These are phyloP conservation scores for Cutaneotrichosporon dermatis DNA, from an alignment of 1,284 basidiomycete genomes.

Conservation along the genomic window DNA sequence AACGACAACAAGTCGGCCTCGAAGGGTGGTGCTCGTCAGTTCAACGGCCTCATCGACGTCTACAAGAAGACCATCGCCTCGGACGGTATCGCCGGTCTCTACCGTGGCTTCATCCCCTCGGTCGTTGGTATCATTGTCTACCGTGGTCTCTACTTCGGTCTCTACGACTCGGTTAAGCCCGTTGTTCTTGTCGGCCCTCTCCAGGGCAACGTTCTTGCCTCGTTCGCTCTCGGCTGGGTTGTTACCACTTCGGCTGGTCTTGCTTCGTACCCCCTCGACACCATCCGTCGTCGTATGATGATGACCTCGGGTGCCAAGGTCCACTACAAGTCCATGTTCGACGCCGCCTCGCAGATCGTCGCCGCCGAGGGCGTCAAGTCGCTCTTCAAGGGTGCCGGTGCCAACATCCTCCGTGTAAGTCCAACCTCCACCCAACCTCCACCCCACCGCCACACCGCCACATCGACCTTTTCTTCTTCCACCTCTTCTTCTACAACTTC, in stretches of 20 bases:
- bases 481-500: too few species aligned
- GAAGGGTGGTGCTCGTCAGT: slow-evolving; percentile 83
- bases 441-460: too few species aligned
- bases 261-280: slow-evolving; percentile 91
- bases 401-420: slow-evolving; percentile 57
- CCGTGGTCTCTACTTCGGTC: slow-evolving; percentile 75
- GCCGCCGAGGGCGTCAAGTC: slow-evolving; percentile 58
- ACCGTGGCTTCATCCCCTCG: slow-evolving; percentile 92
- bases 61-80: slow-evolving; percentile 86
- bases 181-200: slow-evolving; percentile 84
- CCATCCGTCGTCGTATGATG: slow-evolving; percentile 95
- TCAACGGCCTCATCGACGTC: slow-evolving; percentile 88
- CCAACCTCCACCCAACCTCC: too few species aligned
- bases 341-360: slow-evolving; percentile 62
- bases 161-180: slow-evolving; percentile 90
- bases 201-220: slow-evolving; percentile 82
- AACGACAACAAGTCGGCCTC: slow-evolving; percentile 89
- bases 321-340: slow-evolving; percentile 57
- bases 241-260: slow-evolving; percentile 93
- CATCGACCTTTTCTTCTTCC: too few species aligned
- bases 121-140: slow-evolving; percentile 94
- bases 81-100: slow-evolving; percentile 83
- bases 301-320: slow-evolving; percentile 73
- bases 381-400: slow-evolving; percentile 58
- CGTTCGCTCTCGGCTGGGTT: slow-evolving; percentile 87